Evolutionary conservation across 805 yeast genomes (phyloP).

Genomic region (Tetrapisispora nanseiensis): DNA sequence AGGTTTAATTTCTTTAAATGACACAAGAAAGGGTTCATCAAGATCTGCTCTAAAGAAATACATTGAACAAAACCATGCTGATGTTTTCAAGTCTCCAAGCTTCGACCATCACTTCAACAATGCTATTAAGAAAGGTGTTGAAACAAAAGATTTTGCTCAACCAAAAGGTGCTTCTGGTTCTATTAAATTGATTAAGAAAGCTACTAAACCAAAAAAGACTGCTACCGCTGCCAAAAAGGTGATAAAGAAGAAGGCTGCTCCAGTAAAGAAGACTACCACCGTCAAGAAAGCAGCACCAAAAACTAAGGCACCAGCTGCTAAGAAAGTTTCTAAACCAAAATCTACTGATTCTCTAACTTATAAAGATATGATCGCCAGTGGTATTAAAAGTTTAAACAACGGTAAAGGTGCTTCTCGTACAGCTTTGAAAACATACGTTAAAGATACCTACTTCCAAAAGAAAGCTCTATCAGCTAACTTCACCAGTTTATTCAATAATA

Average conservation of each 20-base stretch:
- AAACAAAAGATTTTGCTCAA: conserved; percentile 61
- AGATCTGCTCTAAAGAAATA: conserved; percentile 85
- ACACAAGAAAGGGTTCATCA: conserved; percentile 63
- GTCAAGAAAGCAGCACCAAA: conserved; percentile 6
- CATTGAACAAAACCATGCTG: conserved; percentile 45
- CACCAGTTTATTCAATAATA: conserved; percentile 57
- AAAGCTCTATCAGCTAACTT: conserved; percentile 50
- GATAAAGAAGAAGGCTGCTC: conserved; percentile 8
- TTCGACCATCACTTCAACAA: conserved; percentile 69
- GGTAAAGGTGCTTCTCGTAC: conserved; percentile 80
- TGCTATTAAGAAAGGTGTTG: conserved; percentile 75
- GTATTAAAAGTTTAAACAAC: conserved; percentile 62
- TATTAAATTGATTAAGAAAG: conserved; percentile 41
- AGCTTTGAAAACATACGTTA: conserved; percentile 75
- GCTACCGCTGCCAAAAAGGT: conserved; percentile 21
- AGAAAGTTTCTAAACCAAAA: conserved; percentile 1
- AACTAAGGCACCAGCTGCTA: background rate
- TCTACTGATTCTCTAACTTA: conserved; percentile 13
- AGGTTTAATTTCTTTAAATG: conserved; percentile 62
- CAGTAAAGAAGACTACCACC: conserved; percentile 3
- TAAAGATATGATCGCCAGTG: conserved; percentile 37
- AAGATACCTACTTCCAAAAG: conserved; percentile 36
- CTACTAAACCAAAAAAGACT: conserved; percentile 7
- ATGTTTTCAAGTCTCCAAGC: conserved; percentile 45
- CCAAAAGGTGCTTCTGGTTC: conserved; percentile 91